Percentiles rank a stretch among this genome's conserved stretches.
Conservation (phyloP, 176 grass and related monocot species). For the Oryza meyeriana region DNA sequence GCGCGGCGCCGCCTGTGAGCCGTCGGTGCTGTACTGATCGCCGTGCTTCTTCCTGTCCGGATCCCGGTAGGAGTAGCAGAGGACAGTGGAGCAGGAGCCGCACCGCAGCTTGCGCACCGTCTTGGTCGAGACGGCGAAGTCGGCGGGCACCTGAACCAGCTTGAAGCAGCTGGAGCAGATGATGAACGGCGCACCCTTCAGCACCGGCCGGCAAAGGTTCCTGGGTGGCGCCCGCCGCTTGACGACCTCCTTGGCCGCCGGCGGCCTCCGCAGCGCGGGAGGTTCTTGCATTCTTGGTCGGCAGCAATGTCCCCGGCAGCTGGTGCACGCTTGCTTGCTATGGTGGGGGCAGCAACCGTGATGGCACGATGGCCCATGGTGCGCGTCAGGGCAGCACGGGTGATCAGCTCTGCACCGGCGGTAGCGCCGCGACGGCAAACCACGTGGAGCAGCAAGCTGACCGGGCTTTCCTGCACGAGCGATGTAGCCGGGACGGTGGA, state of each 20-base stretch:
- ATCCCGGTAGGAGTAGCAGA: conserved; percentile 68
- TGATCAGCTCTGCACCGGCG: conserved; percentile 28
- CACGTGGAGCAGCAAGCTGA: not conserved
- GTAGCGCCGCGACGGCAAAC: conserved; percentile 39
- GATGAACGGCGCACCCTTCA: conserved; percentile 87
- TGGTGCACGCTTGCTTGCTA: conserved; percentile 22
- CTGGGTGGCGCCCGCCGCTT: conserved; percentile 33
- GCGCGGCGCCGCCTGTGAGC: conserved; percentile 3
- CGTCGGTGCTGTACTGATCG: not conserved
- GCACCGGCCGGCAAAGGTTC: conserved; percentile 66
- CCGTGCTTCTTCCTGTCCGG: conserved; percentile 37
- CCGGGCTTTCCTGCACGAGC: not conserved
- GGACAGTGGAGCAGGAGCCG: conserved; percentile 64
- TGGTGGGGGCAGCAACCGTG: conserved; percentile 25
- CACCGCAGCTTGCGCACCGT: conserved; percentile 62
- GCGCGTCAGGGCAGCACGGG: not conserved
- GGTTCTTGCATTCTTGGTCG: conserved; percentile 9
- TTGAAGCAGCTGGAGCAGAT: conserved; percentile 75
- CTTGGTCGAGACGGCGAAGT: conserved; percentile 55
- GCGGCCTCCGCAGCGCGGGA: not conserved
- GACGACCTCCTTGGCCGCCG: conserved; percentile 12
- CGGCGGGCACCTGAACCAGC: conserved; percentile 66
- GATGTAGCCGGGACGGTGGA: not conserved
- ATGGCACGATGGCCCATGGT: not conserved
- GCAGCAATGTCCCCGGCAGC: conserved; percentile 38